Conservation (phyloP, 257 asterid species). For the Solanum arcanum region DNA sequence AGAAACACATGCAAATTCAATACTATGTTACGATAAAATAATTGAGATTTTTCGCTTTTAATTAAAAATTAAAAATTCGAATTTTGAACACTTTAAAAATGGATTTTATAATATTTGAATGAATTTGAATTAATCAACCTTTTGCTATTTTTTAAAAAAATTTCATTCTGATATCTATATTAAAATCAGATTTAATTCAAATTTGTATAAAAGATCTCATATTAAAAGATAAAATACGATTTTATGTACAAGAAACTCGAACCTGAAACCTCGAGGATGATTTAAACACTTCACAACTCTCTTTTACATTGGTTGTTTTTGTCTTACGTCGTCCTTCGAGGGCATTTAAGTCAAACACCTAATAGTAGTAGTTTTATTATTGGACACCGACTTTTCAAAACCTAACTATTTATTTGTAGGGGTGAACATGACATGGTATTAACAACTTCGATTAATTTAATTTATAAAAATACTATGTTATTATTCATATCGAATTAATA, state of each 20-base stretch:
- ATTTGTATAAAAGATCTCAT: rapidly evolving
- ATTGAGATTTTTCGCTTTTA: neutral
- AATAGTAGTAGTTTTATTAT: neutral
- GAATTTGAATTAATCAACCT: rapidly evolving
- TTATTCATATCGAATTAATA: neutral
- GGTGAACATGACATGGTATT: neutral
- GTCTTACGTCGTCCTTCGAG: neutral
- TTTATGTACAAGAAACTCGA: no score
- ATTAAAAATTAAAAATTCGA: rapidly evolving
- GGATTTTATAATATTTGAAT: no score
- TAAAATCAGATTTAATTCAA: rapidly evolving
- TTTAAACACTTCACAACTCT: neutral
- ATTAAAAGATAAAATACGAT: no score
- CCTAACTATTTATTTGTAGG: neutral
- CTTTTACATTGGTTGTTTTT: neutral
- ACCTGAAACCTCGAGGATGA: neutral
- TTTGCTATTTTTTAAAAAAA: rapidly evolving
- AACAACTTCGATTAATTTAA: neutral
- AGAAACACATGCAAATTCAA: neutral
- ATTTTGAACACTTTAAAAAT: neutral
- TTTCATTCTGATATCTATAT: no score
- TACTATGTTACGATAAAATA: neutral
- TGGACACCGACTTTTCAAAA: neutral
- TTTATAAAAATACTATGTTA: neutral
- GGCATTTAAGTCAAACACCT: neutral